phyloP scores from a whole-genome alignment of 2,329 filamentous ascomycete species.

The Teratosphaeria zuluensis region DNA sequence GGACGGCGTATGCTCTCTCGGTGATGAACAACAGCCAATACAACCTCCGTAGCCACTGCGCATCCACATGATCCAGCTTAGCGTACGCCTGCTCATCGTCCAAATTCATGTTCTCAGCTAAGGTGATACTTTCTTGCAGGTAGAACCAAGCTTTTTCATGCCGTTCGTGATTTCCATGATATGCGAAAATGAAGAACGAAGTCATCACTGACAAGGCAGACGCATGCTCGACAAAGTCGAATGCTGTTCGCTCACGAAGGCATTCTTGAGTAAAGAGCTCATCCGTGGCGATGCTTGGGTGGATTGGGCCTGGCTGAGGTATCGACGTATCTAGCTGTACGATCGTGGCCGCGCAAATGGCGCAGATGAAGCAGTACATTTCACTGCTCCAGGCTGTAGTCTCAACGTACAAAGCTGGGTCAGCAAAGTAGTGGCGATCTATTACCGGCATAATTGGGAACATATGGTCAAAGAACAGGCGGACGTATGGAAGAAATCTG shows the following conservation, averaged over 20 bases:
- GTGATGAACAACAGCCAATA: conserved; percentile 30
- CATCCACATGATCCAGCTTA: conserved; percentile 22
- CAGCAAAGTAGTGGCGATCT: conserved; percentile 21
- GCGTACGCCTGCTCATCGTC: conserved; percentile 24
- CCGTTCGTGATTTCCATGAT: conserved; percentile 26
- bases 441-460: conserved; percentile 28
- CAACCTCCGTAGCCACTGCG: conserved; percentile 25
- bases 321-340: conserved; percentile 26
- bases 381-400: conserved; percentile 16
- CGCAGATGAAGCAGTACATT: conserved; percentile 24
- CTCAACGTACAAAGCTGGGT: conserved; percentile 19
- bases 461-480: conserved; percentile 28
- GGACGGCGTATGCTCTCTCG: conserved; percentile 27
- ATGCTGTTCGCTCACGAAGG: conserved; percentile 18
- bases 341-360: conserved; percentile 25
- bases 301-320: conserved; percentile 17
- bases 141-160: conserved; percentile 26
- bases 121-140: conserved; percentile 26
- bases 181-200: conserved; percentile 28
- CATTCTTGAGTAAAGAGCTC: conserved; percentile 27
- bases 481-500: conserved; percentile 23
- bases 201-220: conserved; percentile 24
- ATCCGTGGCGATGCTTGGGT: conserved; percentile 15
- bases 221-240: conserved; percentile 21
- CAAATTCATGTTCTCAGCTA: conserved; percentile 24